Base-by-base conservation (phyloP, 2,329 filamentous ascomycete genomes). In the Paracoccidioides brasiliensis region DNA sequence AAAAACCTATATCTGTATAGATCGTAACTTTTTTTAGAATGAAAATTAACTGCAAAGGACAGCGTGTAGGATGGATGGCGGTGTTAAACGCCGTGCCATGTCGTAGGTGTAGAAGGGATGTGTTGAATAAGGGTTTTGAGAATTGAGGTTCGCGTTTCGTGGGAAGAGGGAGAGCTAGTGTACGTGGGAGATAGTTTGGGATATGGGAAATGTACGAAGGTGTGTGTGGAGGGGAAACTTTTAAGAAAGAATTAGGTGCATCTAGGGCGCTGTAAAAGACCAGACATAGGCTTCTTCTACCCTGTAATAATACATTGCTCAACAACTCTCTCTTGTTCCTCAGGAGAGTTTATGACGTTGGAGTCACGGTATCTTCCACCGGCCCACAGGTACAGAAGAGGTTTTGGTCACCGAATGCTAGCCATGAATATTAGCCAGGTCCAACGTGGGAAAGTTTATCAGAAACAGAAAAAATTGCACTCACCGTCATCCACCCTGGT, bases 301-400 rank as follows among this genome's bases (percentile, higher is more conserved):
- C 22, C 22, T 22, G 22, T 22, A 22, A 44, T 44, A 44, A 44
- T 44, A 44, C n/a, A 15, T 7, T n/a, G 8, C 42, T n/a, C 42
- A n/a, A 14, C 22, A 12, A n/a, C 42, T 8, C 30, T 5, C 10
- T 15, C 14, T 15, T 41, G 22, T 10, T 6, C 2, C 22, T 41
- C 3, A 30, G 4, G 12, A 37, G 10, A n/a, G 28, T 37, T 43
- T 30, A 64, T 64, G 22, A 22, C 22, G 22, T 22, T 22, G 22
- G 22, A 22, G 67, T 70, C 51, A 73, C 72, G 41, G 68, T 67
- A 44, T 76, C 72, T 70, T 89, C 86, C 6, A 95, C 87, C 0
- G 90, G 89, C 42, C 88, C 86, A 70, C 90, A 96, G 8, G 89
- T 94, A 77, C 90, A 96, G 79, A 95, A 95, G 58, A 96, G 81